These are phyloP conservation scores for Phytomonas sp. DNA, from an alignment of 208 protist species.

Conservation along the genomic window DNA sequence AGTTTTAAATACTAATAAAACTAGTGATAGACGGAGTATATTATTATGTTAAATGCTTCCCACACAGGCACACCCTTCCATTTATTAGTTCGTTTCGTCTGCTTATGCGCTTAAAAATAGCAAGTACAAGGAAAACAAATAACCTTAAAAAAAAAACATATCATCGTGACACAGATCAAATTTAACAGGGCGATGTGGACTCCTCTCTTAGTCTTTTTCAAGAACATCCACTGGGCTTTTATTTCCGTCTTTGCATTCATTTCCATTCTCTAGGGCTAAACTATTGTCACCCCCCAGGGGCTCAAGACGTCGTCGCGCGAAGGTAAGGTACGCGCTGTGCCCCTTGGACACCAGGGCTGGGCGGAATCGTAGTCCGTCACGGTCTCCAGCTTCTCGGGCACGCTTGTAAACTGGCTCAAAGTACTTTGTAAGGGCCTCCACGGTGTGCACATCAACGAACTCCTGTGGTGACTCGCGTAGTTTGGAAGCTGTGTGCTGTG, in stretches of 20 bases:
- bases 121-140: not conserved
- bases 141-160: not conserved
- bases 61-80: not conserved
- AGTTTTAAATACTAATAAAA: not conserved
- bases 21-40: not conserved
- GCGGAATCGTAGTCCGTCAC: constrained; percentile 42
- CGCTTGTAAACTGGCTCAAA: constrained; percentile 70
- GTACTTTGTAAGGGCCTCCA: constrained; percentile 75
- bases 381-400: constrained; percentile 23
- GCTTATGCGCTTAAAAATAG: not conserved
- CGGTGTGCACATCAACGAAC: constrained; percentile 84
- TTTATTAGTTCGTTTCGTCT: not conserved
- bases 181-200: not conserved
- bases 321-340: constrained; percentile 90
- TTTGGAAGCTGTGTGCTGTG: constrained; percentile 65
- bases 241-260: not conserved
- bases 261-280: not conserved
- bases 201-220: not conserved
- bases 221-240: not conserved
- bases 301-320: constrained; percentile 64
- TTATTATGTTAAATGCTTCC: not conserved
- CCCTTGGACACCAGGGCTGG: constrained; percentile 60
- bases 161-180: not conserved
- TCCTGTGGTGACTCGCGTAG: constrained; percentile 53
- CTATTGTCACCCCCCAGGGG: not conserved